These are phyloP conservation scores for Torulaspora globosa DNA, from an alignment of 1,139 yeast species.

Conservation along the genomic window DNA sequence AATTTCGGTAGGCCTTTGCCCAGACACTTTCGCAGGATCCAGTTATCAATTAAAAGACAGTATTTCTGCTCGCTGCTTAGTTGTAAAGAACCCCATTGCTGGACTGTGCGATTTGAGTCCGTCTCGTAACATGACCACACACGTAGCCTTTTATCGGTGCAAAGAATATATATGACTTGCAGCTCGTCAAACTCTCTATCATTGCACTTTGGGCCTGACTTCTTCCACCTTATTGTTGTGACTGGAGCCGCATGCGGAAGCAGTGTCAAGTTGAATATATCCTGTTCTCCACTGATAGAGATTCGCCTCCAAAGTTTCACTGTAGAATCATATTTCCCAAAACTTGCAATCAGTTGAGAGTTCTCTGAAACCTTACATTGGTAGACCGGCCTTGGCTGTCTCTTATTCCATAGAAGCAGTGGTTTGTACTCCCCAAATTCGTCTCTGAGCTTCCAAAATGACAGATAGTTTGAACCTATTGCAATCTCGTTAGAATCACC, in stretches of 20 bases:
- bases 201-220: conserved; percentile 21
- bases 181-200: conserved; percentile 36
- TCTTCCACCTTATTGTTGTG: conserved; percentile 54
- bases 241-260: conserved; percentile 62
- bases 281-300: conserved; percentile 59
- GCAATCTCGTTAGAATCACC: conserved; percentile 57
- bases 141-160: conserved; percentile 53
- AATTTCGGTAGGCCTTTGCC: conserved; percentile 19
- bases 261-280: conserved; percentile 68
- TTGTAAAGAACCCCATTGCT: conserved; percentile 56
- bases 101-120: conserved; percentile 54
- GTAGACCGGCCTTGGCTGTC: conserved; percentile 56
- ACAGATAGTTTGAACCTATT: conserved; percentile 54
- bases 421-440: conserved; percentile 44
- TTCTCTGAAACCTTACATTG: conserved; percentile 57
- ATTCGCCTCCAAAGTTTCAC: conserved; percentile 78
- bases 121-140: conserved; percentile 72
- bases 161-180: conserved; percentile 51
- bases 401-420: conserved; percentile 50
- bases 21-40: conserved; percentile 44
- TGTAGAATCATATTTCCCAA: conserved; percentile 57
- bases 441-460: conserved; percentile 50
- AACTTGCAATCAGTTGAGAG: conserved; percentile 61
- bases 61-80: conserved; percentile 41
- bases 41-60: conserved; percentile 55